phyloP scores from a whole-genome alignment of 2,329 filamentous ascomycete species.

The Aspergillus cejpii region DNA sequence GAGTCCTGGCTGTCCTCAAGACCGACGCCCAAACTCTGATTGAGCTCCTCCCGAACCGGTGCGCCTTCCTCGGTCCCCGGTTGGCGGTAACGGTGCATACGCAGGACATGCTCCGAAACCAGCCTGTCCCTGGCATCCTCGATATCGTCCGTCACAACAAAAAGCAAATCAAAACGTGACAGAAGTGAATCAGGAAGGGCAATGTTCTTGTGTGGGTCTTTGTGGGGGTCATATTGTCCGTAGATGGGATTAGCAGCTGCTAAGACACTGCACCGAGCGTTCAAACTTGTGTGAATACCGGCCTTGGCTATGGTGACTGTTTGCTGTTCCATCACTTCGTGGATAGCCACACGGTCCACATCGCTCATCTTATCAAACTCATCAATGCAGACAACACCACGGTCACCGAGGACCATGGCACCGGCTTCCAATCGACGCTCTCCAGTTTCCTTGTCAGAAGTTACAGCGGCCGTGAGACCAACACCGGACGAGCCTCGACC shows the following conservation, averaged over 20 bases:
- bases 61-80: constrained; percentile 90
- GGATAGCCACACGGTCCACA: constrained; percentile 92
- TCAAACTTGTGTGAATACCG: constrained; percentile 94
- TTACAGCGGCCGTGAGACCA: constrained; percentile 93
- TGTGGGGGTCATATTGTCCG: constrained; percentile 96
- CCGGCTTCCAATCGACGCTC: constrained; percentile 91
- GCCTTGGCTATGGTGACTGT: constrained; percentile 98
- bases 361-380: constrained; percentile 99
- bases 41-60: constrained; percentile 79
- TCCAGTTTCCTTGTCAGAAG: constrained; percentile 93
- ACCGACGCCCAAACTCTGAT: constrained; percentile 80
- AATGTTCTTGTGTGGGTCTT: constrained; percentile 98
- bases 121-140: constrained; percentile 86
- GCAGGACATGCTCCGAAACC: constrained; percentile 90
- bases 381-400: constrained; percentile 96
- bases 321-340: constrained; percentile 99
- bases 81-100: constrained; percentile 93
- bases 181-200: constrained; percentile 91
- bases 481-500: constrained; percentile 95
- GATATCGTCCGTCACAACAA: constrained; percentile 96
- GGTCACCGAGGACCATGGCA: constrained; percentile 96
- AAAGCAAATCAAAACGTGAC: constrained; percentile 96
- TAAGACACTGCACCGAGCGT: constrained; percentile 92
- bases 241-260: constrained; percentile 97
- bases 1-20: constrained; percentile 68